Conservation (phyloP, 306 rosid species). For the Heteromeles arbutifolia region DNA sequence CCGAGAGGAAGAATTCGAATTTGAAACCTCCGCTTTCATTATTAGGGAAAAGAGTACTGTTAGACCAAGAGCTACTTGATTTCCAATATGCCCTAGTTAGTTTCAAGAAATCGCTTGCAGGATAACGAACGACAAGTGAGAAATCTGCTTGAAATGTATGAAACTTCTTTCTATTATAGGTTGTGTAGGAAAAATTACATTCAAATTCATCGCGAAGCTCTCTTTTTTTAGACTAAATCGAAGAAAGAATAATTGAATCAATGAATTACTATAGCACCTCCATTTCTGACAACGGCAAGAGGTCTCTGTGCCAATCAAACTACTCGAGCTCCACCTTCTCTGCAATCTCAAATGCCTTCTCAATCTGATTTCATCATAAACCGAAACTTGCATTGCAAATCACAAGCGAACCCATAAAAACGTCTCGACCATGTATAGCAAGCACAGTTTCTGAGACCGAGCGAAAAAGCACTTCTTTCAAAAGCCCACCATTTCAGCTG, state of each 20-base stretch:
- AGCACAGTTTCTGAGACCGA: conserved; percentile 22
- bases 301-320: conserved; percentile 32
- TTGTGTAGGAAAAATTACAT: conserved; percentile 27
- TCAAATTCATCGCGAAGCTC: conserved; percentile 24
- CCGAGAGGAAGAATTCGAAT: no score
- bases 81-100: no score
- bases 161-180: conserved; percentile 21
- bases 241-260: conserved; percentile 49
- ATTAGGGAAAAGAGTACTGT: no score
- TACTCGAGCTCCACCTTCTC: conserved; percentile 25
- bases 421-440: conserved; percentile 28
- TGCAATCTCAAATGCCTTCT: conserved; percentile 19
- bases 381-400: conserved; percentile 20
- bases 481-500: conserved; percentile 21
- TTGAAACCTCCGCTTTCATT: no score
- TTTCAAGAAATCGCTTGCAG: no score
- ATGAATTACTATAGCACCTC: conserved; percentile 27
- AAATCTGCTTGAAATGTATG: conserved; percentile 1
- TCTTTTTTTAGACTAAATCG: conserved; percentile 7
- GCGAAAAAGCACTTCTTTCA: conserved; percentile 29
- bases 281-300: conserved; percentile 17
- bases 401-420: conserved; percentile 18
- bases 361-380: conserved; percentile 12
- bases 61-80: no score
- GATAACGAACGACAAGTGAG: neutral